Conservation (phyloP, 176 grass and related monocot genomes). For the Ensete glaucum region DNA sequence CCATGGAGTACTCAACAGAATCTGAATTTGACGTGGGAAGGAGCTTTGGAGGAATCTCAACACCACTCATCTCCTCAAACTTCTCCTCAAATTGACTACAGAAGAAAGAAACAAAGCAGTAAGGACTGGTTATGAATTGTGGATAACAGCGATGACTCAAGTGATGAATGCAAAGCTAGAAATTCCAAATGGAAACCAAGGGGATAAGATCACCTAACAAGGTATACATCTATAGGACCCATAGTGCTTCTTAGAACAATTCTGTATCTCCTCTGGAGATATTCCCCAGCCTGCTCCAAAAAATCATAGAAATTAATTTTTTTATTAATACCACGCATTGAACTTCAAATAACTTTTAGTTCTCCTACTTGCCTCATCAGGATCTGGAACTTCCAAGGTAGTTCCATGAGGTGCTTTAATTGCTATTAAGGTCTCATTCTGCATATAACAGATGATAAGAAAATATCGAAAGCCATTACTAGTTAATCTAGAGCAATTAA, state of each 20-base stretch:
- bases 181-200: background rate
- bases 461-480: background rate
- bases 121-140: background rate
- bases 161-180: background rate
- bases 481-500: background rate
- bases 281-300: constrained; percentile 52
- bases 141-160: background rate
- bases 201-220: constrained; percentile 58
- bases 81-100: constrained; percentile 71
- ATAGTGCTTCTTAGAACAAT: constrained; percentile 82
- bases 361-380: constrained; percentile 55
- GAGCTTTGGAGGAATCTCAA: constrained; percentile 32
- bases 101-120: background rate
- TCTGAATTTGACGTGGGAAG: constrained; percentile 32
- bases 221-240: constrained; percentile 86
- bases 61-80: constrained; percentile 50
- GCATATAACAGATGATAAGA: constrained; percentile 18
- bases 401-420: constrained; percentile 93
- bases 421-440: constrained; percentile 78
- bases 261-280: constrained; percentile 73
- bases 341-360: background rate
- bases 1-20: constrained; percentile 21
- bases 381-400: constrained; percentile 81
- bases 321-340: background rate
- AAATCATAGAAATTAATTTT: constrained; percentile 5